phyloP scores from a whole-genome alignment of 495 filamentous ascomycete genomes.

The Hyphodiscus hymeniophilus region DNA sequence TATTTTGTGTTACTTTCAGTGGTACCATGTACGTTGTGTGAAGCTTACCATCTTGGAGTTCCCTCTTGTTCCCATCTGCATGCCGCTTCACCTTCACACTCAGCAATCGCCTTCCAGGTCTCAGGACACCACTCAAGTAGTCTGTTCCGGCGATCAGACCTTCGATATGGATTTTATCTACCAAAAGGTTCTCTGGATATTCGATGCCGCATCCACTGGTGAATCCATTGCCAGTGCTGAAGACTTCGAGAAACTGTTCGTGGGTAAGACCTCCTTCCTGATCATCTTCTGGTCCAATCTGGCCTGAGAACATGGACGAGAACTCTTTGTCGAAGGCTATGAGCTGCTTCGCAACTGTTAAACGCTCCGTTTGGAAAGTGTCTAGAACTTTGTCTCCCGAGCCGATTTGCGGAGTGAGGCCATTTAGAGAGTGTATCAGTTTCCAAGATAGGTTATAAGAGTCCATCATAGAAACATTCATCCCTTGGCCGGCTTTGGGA shows the following conservation, averaged over 20 bases:
- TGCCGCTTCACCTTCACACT: conserved; percentile 32
- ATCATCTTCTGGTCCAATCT: conserved; percentile 27
- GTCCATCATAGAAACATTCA: conserved; percentile 33
- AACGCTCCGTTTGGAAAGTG: conserved; percentile 26
- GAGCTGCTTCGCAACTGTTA: conserved; percentile 24
- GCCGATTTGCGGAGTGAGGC: conserved; percentile 22
- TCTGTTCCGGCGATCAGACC: background rate
- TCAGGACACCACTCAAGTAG: conserved; percentile 14
- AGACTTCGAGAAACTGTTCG: conserved; percentile 26
- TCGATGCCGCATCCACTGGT: conserved; percentile 27
- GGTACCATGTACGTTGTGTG: background rate
- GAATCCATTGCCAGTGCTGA: conserved; percentile 23
- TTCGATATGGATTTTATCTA: background rate
- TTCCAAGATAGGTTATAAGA: conserved; percentile 31
- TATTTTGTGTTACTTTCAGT: background rate
- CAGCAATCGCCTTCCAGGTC: conserved; percentile 21
- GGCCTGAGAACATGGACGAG: conserved; percentile 26
- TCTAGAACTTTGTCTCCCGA: conserved; percentile 3
- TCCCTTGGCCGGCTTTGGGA: conserved; percentile 32
- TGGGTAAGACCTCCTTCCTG: conserved; percentile 20
- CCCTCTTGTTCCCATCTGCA: conserved; percentile 35
- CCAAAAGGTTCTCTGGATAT: conserved; percentile 18
- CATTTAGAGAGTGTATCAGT: conserved; percentile 20
- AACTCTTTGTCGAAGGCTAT: conserved; percentile 28
- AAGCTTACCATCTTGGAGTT: conserved; percentile 40